Base-by-base conservation (phyloP, 768 basidiomycete species). In the Trichaptum fuscoviolaceum region DNA sequence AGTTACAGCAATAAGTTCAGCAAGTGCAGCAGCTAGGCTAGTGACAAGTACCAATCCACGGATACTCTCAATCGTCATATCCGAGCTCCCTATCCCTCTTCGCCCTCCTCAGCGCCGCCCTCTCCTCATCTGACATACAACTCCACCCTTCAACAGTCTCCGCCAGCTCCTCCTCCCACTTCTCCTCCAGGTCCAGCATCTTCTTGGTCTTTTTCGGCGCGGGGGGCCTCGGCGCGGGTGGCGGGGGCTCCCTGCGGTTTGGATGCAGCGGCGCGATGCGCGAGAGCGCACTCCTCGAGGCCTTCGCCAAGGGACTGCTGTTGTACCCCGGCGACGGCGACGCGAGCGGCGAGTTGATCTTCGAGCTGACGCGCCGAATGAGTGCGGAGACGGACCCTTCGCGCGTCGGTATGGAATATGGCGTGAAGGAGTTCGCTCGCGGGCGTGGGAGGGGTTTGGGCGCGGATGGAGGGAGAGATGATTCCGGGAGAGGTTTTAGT, bases 141-240 rank as follows among this genome's bases (percentile, higher is more conserved):
- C 82, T 81, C 77, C 89, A 85, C 20, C 90, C 91, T 12, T 90
- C 90, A 2, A 90, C 78, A 58, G 80, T 86, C 68, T 93, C 91
- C 26, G 89, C 80, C 66, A 93, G 76, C 76, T 93, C 91, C 74
- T 90, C 85, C 73, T 92, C 91, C 84, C 92, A 92, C 71, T 82
- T 84, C 74, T 93, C 91, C 76, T 93, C 91, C 71, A 84, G 76
- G 71, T 87, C 84, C 25, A 90, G 75, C 76, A 91, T 85, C 74
- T 92, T 93, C 80, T 92, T 92, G 63, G 85, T 87, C 80, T 93
- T 93, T 77, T 87, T 90, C 68, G 82, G 85, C 59, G 87, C 86
- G 5, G 90, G 89, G 0, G 86, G 87, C 4, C 86, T 85, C 0
- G 91, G 91, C 1, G 80, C 82, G 0, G 89, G 88, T 0, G 89